Base-by-base conservation (phyloP, 371 early-diverging fungal genomes). In the Mycotypha africana region DNA sequence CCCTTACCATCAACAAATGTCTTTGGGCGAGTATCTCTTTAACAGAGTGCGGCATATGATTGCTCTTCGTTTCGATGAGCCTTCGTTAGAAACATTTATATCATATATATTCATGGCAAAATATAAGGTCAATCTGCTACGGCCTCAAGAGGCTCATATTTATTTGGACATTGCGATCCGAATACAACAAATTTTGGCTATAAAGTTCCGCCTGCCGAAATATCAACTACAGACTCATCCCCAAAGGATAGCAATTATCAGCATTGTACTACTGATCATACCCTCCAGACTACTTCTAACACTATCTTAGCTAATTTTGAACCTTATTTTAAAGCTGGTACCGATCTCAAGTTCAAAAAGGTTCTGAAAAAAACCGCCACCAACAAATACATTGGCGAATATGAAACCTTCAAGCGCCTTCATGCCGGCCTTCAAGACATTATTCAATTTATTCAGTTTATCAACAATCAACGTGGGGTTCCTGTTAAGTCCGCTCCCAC, bases 91-190 rank as follows among this genome's bases (percentile, higher is more conserved):
- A 32, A 57, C 60, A 0, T 44, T 62, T 46, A 35, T 50, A 14
- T 40, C 61, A 1, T 71, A 60, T 40, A 7, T 58, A 1, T 51
- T 53, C 14, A 53, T 71, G 56, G 53, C 63, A 0, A 23, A 37
- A 2, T 67, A 65, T 28, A 58, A 62, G 42, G 49, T 43, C n/a
- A 67, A 62, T 14, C 14, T 65, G n/a, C 33, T 60, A n/a, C 58
- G 57, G 6, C 60, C 65, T 1, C 41, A 52, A 17, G 63, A 65
- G 33, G 53, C 65, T 2, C 42, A 39, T 9, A 49, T 45, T n/a
- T 71, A 71, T 48, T 28, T 67, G 6, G 65, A 60, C 16, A 41
- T 65, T 25, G 65, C 63, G 2, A 19, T 62, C 14, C 51, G 72
- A 10, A 62, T 71, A 35, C 53, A 59, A 7, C 52, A 65, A 7